Base-by-base conservation (phyloP, 108 stramenopile genomes). In the Cyclostephanos tholiformis region DNA sequence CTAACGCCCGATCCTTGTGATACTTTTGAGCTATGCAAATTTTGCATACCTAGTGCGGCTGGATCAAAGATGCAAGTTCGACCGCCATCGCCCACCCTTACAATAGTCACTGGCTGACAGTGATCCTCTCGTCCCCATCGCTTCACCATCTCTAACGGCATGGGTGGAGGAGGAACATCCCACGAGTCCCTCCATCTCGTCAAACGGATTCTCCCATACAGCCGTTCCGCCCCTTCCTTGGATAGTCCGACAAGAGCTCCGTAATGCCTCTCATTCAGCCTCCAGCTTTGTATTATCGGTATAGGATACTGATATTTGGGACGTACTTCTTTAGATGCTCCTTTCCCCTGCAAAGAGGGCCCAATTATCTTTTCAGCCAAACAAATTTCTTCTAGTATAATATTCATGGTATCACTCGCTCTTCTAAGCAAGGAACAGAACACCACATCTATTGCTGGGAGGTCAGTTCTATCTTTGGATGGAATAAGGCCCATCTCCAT, bases 111-210 rank as follows among this genome's bases (percentile, higher is more conserved):
- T 36, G 73, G 73, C 49, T 67, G 53, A 38, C 73, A 74, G 35
- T 74, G 73, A 44, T 55, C 49, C 32, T 67, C 65, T 57, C 41
- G 57, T 44, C 65, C 57, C 73, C 73, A 74, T 74, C 64, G 49
- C 55, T 46, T 39, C 7, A 74, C 46, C 73, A 67, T 66, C n/a
- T 66, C 65, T 44, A 67, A 0, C 19, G 65, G 66, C 73, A 74
- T 74, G 25, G 73, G 73, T n/a, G 73, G 73, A 32, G 73, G 73
- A 43, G 65, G 73, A 46, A 74, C 66, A 58, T 74, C 73, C 73
- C 73, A 74, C 38, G 73, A 74, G 58, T 74, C 73, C 32, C 73
- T 65, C 73, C 73, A 74, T 44, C 65, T 22, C 26, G 73, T 58
- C 27, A 74, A 26, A 27, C 66, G 49, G 14, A 67, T 56, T 58